A percentile compares a stretch with the other conserved stretches of the same genome.
Conservation (phyloP, 208 protist genomes). For the Leptomonas seymouri region DNA sequence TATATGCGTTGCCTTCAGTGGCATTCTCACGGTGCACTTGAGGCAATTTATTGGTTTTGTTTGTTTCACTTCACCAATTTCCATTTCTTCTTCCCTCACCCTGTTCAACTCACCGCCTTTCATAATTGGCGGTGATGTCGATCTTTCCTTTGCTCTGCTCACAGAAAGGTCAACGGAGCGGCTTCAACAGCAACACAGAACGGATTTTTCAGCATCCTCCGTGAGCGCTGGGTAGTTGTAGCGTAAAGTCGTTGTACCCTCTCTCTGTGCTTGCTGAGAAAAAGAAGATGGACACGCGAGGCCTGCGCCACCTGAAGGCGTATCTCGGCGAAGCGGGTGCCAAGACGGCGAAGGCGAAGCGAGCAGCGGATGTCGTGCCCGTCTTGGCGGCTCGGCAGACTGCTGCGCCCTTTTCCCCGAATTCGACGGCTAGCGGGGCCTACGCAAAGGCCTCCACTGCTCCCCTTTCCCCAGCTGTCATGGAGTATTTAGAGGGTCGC, state of each 20-base stretch:
- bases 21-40: too few relatives aligned
- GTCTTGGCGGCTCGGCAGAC: constrained; percentile 35
- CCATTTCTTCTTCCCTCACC: neutral
- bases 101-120: neutral
- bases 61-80: neutral
- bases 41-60: too few relatives aligned
- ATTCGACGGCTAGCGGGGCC: neutral
- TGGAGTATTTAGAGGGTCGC: constrained; percentile 24
- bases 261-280: neutral
- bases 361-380: constrained; percentile 59
- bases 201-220: too few relatives aligned
- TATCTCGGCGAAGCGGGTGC: constrained; percentile 41
- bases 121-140: neutral
- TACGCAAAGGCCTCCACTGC: neutral
- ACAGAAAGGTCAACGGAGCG: too few relatives aligned
- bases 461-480: constrained; percentile 15
- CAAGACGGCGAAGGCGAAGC: constrained; percentile 43
- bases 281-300: constrained; percentile 39
- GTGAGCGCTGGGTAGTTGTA: too few relatives aligned
- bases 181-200: too few relatives aligned
- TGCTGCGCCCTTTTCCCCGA: too few relatives aligned
- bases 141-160: too few relatives aligned
- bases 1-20: too few relatives aligned
- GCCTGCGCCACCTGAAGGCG: constrained; percentile 48
- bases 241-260: constrained; percentile 3